Conservation (phyloP, 352 stramenopile species). For the Phytophthora sp. region DNA sequence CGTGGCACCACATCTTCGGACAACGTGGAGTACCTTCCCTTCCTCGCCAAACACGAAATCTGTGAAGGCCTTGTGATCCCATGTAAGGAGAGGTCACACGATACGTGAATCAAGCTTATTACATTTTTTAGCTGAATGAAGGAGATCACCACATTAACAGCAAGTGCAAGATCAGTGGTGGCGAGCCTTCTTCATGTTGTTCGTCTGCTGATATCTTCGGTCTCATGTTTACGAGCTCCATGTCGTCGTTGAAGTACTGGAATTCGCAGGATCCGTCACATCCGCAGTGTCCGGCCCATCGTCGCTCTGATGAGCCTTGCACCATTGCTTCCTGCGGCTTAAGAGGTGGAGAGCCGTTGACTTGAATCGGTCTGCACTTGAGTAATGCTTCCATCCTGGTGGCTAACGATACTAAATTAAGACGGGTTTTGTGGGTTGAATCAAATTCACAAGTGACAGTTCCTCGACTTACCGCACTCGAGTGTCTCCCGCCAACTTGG, state of each 20-base stretch:
- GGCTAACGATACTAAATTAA: neutral
- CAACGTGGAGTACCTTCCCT: too few species aligned
- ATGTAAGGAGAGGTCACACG: too few species aligned
- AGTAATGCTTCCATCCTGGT: conserved; percentile 9
- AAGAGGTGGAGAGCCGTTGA: too few species aligned
- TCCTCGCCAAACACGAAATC: too few species aligned
- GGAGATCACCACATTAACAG: conserved; percentile 24
- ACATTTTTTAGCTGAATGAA: neutral
- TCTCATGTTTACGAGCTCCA: conserved; percentile 31
- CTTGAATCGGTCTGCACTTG: neutral
- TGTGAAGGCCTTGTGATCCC: too few species aligned
- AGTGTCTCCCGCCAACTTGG: conserved; percentile 12
- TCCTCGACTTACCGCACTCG: neutral
- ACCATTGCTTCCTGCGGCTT: neutral
- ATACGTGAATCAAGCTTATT: too few species aligned
- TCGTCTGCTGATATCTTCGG: neutral
- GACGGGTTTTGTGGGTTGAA: neutral
- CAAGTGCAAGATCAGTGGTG: conserved; percentile 22
- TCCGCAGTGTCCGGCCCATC: conserved; percentile 31
- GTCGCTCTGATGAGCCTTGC: neutral
- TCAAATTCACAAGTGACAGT: conserved; percentile 23
- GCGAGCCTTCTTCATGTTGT: conserved; percentile 5
- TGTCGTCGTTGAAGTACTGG: conserved; percentile 32
- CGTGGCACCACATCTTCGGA: too few species aligned
- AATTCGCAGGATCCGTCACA: conserved; percentile 34